Evolutionary conservation across 345 rosid genomes (phyloP).

Genomic region (Cardamine resedifolia): DNA sequence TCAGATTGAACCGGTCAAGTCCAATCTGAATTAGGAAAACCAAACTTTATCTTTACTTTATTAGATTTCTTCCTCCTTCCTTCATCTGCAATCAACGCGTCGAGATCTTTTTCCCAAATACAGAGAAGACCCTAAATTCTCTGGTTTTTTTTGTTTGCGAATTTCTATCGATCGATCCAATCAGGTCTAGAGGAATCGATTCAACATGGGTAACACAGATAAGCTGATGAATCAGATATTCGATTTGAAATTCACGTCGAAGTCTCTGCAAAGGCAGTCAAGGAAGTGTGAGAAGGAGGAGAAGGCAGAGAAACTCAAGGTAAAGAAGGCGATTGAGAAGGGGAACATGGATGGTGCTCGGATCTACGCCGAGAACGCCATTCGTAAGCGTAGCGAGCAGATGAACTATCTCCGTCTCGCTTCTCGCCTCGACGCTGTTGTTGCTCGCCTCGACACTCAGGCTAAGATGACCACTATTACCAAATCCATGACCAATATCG

Average conservation of each 20-base stretch:
- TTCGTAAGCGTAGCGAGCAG: constrained; percentile 95
- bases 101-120: constrained; percentile 21
- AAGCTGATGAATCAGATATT: constrained; percentile 93
- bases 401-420: constrained; percentile 95
- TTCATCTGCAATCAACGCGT: constrained; percentile 24
- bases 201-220: constrained; percentile 82
- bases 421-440: constrained; percentile 94
- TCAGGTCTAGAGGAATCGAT: neutral
- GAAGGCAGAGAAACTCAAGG: constrained; percentile 93
- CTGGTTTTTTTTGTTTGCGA: neutral
- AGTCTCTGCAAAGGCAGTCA: constrained; percentile 85
- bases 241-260: constrained; percentile 90
- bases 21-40: constrained; percentile 4
- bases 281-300: constrained; percentile 99
- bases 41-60: neutral
- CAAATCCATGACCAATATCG: constrained; percentile 84
- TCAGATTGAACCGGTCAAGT: constrained; percentile 11
- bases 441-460: constrained; percentile 90
- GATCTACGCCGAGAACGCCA: constrained; percentile 96
- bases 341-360: constrained; percentile 99
- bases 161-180: neutral
- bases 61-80: neutral
- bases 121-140: constrained; percentile 31
- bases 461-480: constrained; percentile 93
- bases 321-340: constrained; percentile 97